Evolutionary conservation across 2,329 filamentous ascomycete species (phyloP), one percentile per base, ranked within the genome.

Genomic region (Annulohypoxylon truncatum): DNA sequence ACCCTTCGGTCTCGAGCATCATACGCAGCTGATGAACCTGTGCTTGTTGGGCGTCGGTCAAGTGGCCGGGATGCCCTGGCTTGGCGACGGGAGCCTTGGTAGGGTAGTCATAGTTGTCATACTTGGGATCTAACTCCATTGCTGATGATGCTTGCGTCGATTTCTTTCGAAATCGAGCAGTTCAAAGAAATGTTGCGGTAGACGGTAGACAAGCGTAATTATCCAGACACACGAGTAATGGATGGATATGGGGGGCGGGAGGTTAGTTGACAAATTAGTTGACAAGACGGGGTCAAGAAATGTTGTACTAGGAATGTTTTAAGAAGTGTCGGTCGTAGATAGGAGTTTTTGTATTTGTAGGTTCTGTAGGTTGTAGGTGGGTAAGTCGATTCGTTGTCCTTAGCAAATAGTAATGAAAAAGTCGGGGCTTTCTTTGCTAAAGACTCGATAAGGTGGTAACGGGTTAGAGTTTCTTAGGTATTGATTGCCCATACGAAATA

Each of bases 41-140:
- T 57, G 93, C 94, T 87, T 97, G 92, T 84, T 98, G 94, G 79
- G 92, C 87, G 62, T 89, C 85, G 59, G 91, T 96, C 75, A 96
- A 91, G 81, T 96, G 89, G 78, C 96, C 96, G 68, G 95, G 90
- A 80, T 97, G 94, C 71, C 96, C 96, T 74, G 84, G 83, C 77
- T 90, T 87, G 48, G 86, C 79, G 72, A 88, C 87, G 59, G 92
- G 87, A 48, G 93, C 89, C 68, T 87, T 90, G 70, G 90, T 93
- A 69, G 96, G 96, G 84, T 88, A 98, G 81, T 97, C 94, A 82
- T 96, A 98, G 84, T 96, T 80, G 83, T 98, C 96, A 85, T 98
- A 97, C 83, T 97, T 97, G 79, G 92, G 86, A 81, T 97, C 90
- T 75, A 93, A 78, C 79, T 88, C 82, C 82, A 88, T 83, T 75